phyloP scores from a whole-genome alignment of 768 basidiomycete species.

The Lactifluus rugatus region DNA sequence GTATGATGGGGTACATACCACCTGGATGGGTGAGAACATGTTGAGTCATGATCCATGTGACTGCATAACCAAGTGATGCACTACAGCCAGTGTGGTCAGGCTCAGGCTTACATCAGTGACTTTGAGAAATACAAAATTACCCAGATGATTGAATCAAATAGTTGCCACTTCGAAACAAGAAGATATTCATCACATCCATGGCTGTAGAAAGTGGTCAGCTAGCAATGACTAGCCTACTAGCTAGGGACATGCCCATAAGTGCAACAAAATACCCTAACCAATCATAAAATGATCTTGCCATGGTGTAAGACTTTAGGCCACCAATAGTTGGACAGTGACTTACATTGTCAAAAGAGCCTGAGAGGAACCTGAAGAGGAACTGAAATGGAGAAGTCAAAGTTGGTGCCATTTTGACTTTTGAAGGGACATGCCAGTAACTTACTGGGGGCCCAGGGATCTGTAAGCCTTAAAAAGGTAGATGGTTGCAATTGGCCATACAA shows the following conservation, averaged over 20 bases:
- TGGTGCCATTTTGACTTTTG: background rate
- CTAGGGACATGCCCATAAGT: slow-evolving; percentile 32
- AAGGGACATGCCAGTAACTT: background rate
- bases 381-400: background rate
- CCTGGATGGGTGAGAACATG: slow-evolving; percentile 28
- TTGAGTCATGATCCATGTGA: slow-evolving; percentile 31
- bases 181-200: slow-evolving; percentile 23
- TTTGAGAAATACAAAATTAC: background rate
- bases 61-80: slow-evolving; percentile 26
- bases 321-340: background rate
- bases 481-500: slow-evolving; percentile 41
- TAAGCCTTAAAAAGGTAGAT: slow-evolving; percentile 37
- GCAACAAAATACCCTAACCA: slow-evolving; percentile 53
- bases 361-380: too few relatives aligned
- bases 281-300: slow-evolving; percentile 53
- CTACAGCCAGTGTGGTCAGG: slow-evolving; percentile 12
- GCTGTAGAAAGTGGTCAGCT: slow-evolving; percentile 7
- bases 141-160: slow-evolving; percentile 19
- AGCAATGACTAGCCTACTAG: background rate
- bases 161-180: slow-evolving; percentile 22
- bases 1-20: slow-evolving; percentile 19
- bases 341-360: slow-evolving; percentile 24
- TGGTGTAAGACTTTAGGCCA: background rate
- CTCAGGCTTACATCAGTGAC: background rate
- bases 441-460: slow-evolving; percentile 24